Evolutionary conservation across 345 rosid genomes (phyloP), one percentile per base, ranked within the genome.

Genomic region (Brassica carinata): DNA sequence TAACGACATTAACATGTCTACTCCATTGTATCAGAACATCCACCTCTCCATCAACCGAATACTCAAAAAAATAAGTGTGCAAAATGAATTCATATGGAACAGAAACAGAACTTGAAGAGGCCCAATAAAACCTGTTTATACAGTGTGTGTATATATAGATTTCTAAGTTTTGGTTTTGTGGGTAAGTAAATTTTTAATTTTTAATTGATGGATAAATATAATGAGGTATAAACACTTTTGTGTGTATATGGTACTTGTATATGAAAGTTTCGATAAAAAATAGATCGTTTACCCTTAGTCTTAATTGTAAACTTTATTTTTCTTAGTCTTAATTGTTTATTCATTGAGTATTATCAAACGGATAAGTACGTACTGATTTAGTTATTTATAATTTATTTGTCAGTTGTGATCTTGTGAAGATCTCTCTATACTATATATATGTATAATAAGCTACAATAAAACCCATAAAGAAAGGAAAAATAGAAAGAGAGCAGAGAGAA

Each of bases 1-100:
- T 79, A 74, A 79, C 75, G 78, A 33, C 83, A 68, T 45, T 68
- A 74, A 75, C 72, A 74, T 80, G 79, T 75, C 83, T 53, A 48
- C 67, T 75, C 38, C 53, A 69, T 31, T 80, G 67, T 80, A 63
- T 63, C 76, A 75, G 64, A 33, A 27, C 43, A 40, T 40, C 69
- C 71, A 27, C 63, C 78, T 66, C 78, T 55, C 72, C 78, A 23
- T 75, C 78, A 53, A 64, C 79, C 70, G 61, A 74, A 30, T 53
- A 80, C 79, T 80, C 75, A 26, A 80, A 26, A 80, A 27, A 51
- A 27, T 33, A 70, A 81, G 76, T 80, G 79, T 80, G 70, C 75
- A 74, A 74, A 38, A 57, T 69, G 75, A 68, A 69, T 33, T 74
- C 61, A 74, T 63, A 69, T 74, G 48, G 66, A 74, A 64, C 11